Conservation (phyloP, 306 rosid species). For the Cucumis melo region DNA sequence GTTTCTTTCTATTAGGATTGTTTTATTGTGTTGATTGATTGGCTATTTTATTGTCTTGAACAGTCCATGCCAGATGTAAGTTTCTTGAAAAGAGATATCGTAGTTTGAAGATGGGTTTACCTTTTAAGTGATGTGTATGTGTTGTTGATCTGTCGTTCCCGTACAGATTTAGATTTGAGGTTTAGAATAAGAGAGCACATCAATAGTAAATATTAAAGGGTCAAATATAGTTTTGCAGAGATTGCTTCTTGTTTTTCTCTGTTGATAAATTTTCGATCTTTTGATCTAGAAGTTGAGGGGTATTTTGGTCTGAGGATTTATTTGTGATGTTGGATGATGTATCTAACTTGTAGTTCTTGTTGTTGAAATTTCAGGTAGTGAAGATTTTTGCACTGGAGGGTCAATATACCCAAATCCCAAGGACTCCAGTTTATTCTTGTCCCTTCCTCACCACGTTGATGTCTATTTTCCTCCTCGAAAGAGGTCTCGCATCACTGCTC, state of each 20-base stretch:
- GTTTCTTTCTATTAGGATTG: neutral
- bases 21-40: neutral
- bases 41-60: neutral
- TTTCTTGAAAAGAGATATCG: neutral
- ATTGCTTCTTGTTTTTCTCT: neutral
- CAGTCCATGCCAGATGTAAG: neutral
- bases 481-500: constrained; percentile 52
- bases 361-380: constrained; percentile 49
- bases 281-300: neutral
- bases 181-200: no score
- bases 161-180: neutral
- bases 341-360: neutral
- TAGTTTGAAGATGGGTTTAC: neutral
- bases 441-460: constrained; percentile 58
- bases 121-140: neutral
- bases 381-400: constrained; percentile 63
- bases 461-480: constrained; percentile 49
- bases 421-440: constrained; percentile 55
- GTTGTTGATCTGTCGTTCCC: neutral
- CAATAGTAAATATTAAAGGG: neutral
- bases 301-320: neutral
- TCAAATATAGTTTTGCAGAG: neutral
- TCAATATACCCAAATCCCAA: constrained; percentile 69
- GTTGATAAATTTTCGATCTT: neutral
- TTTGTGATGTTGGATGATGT: neutral